These are phyloP conservation scores for Rhizopogon vulgaris DNA, from an alignment of 768 basidiomycete species.

Conservation along the genomic window DNA sequence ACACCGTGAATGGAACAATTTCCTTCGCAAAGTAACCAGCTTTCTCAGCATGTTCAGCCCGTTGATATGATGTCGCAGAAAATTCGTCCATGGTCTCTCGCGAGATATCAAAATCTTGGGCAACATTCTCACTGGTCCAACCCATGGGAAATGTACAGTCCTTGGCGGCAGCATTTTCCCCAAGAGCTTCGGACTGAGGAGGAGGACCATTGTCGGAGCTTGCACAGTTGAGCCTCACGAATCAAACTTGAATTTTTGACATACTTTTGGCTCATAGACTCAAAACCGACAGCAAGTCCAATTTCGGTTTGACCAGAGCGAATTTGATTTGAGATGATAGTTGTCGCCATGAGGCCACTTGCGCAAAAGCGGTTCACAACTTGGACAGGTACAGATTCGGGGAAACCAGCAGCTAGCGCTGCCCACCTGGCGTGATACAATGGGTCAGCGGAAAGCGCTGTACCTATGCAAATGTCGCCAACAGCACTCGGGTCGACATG, in stretches of 20 bases:
- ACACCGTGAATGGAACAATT: slow-evolving; percentile 72
- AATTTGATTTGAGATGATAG: slow-evolving; percentile 71
- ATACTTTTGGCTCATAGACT: slow-evolving; percentile 79
- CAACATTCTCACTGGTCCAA: slow-evolving; percentile 87
- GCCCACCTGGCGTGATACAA: slow-evolving; percentile 69
- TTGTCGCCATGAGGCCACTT: slow-evolving; percentile 80
- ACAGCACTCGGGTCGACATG: slow-evolving; percentile 59
- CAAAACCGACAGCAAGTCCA: slow-evolving; percentile 77
- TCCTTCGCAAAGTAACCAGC: slow-evolving; percentile 59
- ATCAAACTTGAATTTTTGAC: slow-evolving; percentile 17
- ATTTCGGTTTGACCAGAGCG: slow-evolving; percentile 73
- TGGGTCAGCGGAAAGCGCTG: slow-evolving; percentile 58
- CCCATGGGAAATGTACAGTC: slow-evolving; percentile 77
- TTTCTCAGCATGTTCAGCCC: slow-evolving; percentile 70
- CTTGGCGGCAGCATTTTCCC: slow-evolving; percentile 45
- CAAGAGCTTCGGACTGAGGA: slow-evolving; percentile 54
- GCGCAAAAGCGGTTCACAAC: slow-evolving; percentile 79
- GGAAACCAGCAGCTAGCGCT: slow-evolving; percentile 75
- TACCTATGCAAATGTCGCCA: slow-evolving; percentile 78
- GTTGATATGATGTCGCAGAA: slow-evolving; percentile 71
- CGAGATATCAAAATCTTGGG: slow-evolving; percentile 62
- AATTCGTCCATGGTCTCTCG: slow-evolving; percentile 73
- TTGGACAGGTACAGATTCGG: slow-evolving; percentile 70
- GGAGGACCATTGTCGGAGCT: slow-evolving; percentile 65
- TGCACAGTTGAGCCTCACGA: slow-evolving; percentile 3